Conservation (phyloP, 1,139 yeast genomes). For the Geotrichum reessii region DNA sequence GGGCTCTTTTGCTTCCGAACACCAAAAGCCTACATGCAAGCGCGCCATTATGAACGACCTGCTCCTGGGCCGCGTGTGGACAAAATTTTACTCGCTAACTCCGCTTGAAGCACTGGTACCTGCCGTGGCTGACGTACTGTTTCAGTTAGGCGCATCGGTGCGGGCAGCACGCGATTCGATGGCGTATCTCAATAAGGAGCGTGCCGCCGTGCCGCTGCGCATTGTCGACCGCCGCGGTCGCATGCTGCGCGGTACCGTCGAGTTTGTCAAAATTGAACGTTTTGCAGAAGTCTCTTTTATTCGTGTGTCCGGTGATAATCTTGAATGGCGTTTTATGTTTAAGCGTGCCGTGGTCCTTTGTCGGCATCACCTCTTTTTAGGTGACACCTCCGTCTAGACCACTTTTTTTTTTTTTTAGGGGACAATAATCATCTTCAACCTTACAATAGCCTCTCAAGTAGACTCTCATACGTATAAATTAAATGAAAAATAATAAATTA, state of each 20-base stretch:
- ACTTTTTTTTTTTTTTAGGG: background rate
- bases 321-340: slow-evolving; percentile 63
- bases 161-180: slow-evolving; percentile 20
- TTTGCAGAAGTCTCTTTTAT: slow-evolving; percentile 43
- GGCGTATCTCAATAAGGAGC: slow-evolving; percentile 13
- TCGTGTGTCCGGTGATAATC: slow-evolving; percentile 54
- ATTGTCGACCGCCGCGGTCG: slow-evolving; percentile 46
- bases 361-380: slow-evolving; percentile 27
- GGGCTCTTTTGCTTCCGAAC: background rate
- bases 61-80: slow-evolving; percentile 41
- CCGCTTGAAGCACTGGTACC: slow-evolving; percentile 44
- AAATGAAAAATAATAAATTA: background rate
- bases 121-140: slow-evolving; percentile 39
- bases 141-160: slow-evolving; percentile 38
- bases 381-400: background rate
- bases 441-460: no score
- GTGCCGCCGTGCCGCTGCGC: slow-evolving; percentile 38
- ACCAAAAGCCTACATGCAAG: slow-evolving; percentile 19
- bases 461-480: no score
- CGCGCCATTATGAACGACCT: slow-evolving; percentile 30
- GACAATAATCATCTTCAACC: no score
- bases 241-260: slow-evolving; percentile 45
- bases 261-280: slow-evolving; percentile 37
- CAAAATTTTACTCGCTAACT: slow-evolving; percentile 45
- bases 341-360: slow-evolving; percentile 49